A percentile compares a stretch with the other conserved stretches of the same genome.
These are phyloP conservation scores for Xylaria venustula DNA, from an alignment of 495 filamentous ascomycete species.

Conservation along the genomic window DNA sequence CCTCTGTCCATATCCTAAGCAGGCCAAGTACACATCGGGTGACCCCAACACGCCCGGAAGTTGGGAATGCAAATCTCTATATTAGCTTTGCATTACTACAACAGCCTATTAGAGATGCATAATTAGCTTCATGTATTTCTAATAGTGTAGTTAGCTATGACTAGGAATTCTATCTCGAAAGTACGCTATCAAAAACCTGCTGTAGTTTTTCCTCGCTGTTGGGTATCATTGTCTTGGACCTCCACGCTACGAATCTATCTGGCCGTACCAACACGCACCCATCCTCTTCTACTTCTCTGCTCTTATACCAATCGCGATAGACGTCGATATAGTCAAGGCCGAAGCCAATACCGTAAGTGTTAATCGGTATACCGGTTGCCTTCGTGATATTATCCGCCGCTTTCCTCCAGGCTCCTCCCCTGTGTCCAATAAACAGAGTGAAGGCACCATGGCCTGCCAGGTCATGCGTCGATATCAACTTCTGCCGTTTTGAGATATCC, in stretches of 20 bases:
- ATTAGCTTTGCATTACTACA: not conserved
- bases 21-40: conserved; percentile 19
- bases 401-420: conserved; percentile 49
- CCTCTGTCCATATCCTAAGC: conserved; percentile 44
- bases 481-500: conserved; percentile 38
- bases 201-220: conserved; percentile 26
- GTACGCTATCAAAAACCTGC: conserved; percentile 23
- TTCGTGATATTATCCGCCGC: conserved; percentile 36
- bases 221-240: conserved; percentile 21
- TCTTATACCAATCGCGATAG: conserved; percentile 50
- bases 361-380: conserved; percentile 39
- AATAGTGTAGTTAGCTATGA: not conserved
- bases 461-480: conserved; percentile 50
- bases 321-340: conserved; percentile 52
- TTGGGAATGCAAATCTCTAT: conserved; percentile 21
- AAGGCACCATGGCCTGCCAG: conserved; percentile 52
- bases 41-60: conserved; percentile 13
- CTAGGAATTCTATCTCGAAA: conserved; percentile 10
- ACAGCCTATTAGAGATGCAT: not conserved
- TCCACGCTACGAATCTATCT: conserved; percentile 50
- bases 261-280: conserved; percentile 51
- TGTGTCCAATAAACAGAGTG: conserved; percentile 48
- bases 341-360: conserved; percentile 46
- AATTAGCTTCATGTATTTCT: not conserved
- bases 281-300: conserved; percentile 48